Percentiles rank a stretch among this genome's conserved stretches.
These are phyloP conservation scores for Ephemerocybe angulata DNA, from an alignment of 768 basidiomycete species.

Conservation along the genomic window DNA sequence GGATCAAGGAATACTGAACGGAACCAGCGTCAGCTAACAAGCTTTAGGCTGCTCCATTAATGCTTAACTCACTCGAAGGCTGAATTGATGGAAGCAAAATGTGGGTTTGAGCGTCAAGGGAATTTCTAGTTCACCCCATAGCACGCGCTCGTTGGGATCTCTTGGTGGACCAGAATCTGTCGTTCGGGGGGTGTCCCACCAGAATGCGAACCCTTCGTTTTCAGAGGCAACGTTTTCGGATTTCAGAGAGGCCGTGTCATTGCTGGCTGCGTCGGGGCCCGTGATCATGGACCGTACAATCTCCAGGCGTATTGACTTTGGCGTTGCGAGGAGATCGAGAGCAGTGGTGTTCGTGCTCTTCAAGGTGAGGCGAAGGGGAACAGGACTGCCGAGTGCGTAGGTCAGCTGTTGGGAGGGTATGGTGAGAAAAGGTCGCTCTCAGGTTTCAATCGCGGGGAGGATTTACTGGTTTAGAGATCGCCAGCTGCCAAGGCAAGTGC, in stretches of 20 bases:
- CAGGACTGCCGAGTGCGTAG: constrained; percentile 47
- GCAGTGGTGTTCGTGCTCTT: constrained; percentile 42
- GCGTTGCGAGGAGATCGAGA: constrained; percentile 45
- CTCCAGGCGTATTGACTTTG: constrained; percentile 37
- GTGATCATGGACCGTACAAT: constrained; percentile 46
- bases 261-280: constrained; percentile 41
- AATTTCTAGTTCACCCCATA: constrained; percentile 53
- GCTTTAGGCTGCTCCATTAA: too few species aligned
- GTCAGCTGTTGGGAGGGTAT: background rate
- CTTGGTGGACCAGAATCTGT: constrained; percentile 16
- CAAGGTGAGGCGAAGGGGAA: constrained; percentile 49
- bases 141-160: constrained; percentile 28
- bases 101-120: constrained; percentile 40
- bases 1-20: background rate
- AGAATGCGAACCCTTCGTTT: background rate
- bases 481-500: constrained; percentile 27
- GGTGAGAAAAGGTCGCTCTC: background rate
- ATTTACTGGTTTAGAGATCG: constrained; percentile 45
- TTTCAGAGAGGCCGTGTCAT: constrained; percentile 32
- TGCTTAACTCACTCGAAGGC: constrained; percentile 39
- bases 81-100: constrained; percentile 39
- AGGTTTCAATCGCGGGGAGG: background rate
- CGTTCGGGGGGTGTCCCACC: background rate
- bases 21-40: too few species aligned
- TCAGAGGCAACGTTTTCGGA: constrained; percentile 44